Percentiles rank a stretch among this genome's conserved stretches.
These are phyloP conservation scores for Urtica urens DNA, from an alignment of 306 rosid genomes.

Conservation along the genomic window DNA sequence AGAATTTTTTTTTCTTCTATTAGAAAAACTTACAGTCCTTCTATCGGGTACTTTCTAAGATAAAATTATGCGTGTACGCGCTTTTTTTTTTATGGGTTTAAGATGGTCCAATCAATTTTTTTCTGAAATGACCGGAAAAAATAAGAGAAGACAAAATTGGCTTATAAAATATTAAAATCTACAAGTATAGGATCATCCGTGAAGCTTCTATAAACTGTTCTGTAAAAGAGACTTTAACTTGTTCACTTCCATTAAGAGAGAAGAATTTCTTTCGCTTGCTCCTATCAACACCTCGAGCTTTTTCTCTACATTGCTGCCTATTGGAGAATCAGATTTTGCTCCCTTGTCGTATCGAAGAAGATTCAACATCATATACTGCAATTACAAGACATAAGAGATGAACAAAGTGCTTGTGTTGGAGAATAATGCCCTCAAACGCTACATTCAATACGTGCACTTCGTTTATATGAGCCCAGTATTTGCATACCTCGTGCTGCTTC, in stretches of 20 bases:
- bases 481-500: constrained; percentile 60
- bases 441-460: too few relatives aligned
- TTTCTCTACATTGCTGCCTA: constrained; percentile 28
- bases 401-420: too few relatives aligned
- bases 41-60: too few relatives aligned
- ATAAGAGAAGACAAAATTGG: neutral
- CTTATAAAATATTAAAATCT: too few relatives aligned
- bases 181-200: neutral
- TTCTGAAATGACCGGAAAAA: too few relatives aligned
- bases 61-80: too few relatives aligned
- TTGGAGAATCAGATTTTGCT: constrained; percentile 11
- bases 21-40: too few relatives aligned
- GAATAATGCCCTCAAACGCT: too few relatives aligned
- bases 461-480: neutral
- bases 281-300: constrained; percentile 48
- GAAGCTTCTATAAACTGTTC: constrained; percentile 15
- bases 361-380: constrained; percentile 60
- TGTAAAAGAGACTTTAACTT: constrained; percentile 37
- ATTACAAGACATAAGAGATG: constrained; percentile 12
- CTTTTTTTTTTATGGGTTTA: too few relatives aligned
- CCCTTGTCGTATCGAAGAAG: constrained; percentile 40
- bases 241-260: constrained; percentile 41
- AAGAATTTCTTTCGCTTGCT: constrained; percentile 71
- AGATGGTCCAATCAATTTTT: too few relatives aligned
- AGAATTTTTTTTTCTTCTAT: too few relatives aligned